Evolutionary conservation across 192 early-diverging fungal genomes (phyloP), one percentile per base, ranked within the genome.

Genomic region (Coemansia aciculifera): DNA sequence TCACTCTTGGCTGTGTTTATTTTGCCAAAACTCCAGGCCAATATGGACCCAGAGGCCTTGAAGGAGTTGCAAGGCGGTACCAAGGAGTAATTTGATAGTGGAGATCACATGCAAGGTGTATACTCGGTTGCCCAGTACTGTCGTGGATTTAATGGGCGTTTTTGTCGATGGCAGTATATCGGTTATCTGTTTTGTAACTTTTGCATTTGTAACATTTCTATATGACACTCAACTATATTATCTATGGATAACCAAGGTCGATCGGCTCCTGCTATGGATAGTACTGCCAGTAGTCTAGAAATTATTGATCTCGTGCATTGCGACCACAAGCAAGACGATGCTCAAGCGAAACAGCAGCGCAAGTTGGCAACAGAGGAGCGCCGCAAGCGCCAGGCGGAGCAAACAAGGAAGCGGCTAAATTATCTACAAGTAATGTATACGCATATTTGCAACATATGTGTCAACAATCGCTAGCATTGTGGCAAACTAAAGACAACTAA

Each of bases 11-110:
- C 86, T n/a, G 73, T 91, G 24, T 89, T 89, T 69, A 68, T 87
- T 43, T 38, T 91, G 74, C 89, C 89, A 44, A 87, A 88, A 68
- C 67, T 91, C 52, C 85, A 86, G 68, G 83, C 83, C 1, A 82
- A 84, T 65, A 72, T 90, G 64, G 87, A 89, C 32, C 87, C 85
- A 3, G 88, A 88, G 64, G 72, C 74, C 24, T 46, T 86, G 61
- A 81, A 87, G 59, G 80, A 77, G 46, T 7, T 77, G 59, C 75
- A 82, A 59, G 59, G 36, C 59, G 34, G 34, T 36, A 60, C 64
- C 11, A 76, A 82, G 43, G 19, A 40, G 12, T 54, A 52, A 17
- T 29, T n/a, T 31, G 31, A 19, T 32, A 2, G 29, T 6, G 15
- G 54, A 34, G 29, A 32, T 57, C 54, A 57, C 31, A 57, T 57